phyloP scores from a whole-genome alignment of 306 rosid species.

The Acacia crassicarpa region DNA sequence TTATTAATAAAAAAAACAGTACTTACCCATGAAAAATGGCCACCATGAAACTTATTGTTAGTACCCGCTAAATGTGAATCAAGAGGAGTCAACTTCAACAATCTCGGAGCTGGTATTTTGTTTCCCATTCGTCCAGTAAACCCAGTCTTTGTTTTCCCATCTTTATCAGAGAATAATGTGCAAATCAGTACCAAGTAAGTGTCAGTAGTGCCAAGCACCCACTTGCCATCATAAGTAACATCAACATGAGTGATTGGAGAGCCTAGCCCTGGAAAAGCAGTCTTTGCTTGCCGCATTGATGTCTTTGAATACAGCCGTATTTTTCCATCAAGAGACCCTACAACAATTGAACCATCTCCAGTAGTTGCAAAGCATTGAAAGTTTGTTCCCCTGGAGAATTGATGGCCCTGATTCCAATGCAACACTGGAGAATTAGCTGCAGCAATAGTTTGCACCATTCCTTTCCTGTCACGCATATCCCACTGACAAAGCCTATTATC shows the following conservation, averaged over 20 bases:
- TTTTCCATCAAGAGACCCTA: conserved; percentile 86
- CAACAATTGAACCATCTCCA: conserved; percentile 91
- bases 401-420: conserved; percentile 90
- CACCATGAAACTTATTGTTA: conserved; percentile 78
- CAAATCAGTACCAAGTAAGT: conserved; percentile 83
- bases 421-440: conserved; percentile 53
- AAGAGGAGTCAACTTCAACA: conserved; percentile 84
- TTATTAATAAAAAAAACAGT: conserved; percentile 19
- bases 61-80: conserved; percentile 92
- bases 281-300: conserved; percentile 90
- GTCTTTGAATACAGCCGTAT: conserved; percentile 84
- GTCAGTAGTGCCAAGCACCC: conserved; percentile 84
- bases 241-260: conserved; percentile 79
- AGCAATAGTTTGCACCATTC: conserved; percentile 76
- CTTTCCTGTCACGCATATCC: conserved; percentile 82
- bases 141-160: conserved; percentile 87
- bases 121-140: conserved; percentile 89
- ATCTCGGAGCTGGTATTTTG: conserved; percentile 80
- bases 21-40: conserved; percentile 95
- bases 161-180: conserved; percentile 82
- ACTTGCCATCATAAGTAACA: conserved; percentile 91
- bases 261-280: conserved; percentile 90
- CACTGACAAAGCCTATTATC: conserved; percentile 91
- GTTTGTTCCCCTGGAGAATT: conserved; percentile 82
- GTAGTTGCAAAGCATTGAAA: conserved; percentile 88